Percentiles rank a stretch among this genome's conserved stretches.
phyloP scores from a whole-genome alignment of 164 flowering plant species.

The grape (Vitis vinifera) region DNA sequence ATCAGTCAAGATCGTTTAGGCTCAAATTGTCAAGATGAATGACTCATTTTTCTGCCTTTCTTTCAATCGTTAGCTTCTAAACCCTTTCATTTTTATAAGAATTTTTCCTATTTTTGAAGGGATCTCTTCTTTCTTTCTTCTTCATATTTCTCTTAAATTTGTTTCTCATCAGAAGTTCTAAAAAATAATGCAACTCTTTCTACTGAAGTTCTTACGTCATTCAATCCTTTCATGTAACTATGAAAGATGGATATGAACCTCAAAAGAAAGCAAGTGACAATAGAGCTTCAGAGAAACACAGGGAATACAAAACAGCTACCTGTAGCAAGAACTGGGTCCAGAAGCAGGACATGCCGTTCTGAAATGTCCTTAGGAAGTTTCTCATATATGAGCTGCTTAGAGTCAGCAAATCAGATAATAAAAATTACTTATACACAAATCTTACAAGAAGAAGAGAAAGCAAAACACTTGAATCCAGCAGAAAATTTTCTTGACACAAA shows the following conservation, averaged over 20 bases:
- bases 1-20: neutral
- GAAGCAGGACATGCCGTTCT: conserved; percentile 90
- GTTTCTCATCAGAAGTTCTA: too few relatives aligned
- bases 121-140: too few relatives aligned
- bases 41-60: too few relatives aligned
- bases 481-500: neutral
- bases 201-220: too few relatives aligned
- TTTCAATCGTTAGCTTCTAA: too few relatives aligned
- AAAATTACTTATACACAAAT: neutral
- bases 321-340: conserved; percentile 96
- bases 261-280: neutral
- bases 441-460: neutral
- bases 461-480: neutral
- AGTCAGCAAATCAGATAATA: neutral
- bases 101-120: neutral
- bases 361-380: conserved; percentile 91
- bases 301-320: conserved; percentile 37
- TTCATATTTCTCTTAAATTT: too few relatives aligned
- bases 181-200: too few relatives aligned
- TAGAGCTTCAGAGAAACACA: neutral
- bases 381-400: conserved; percentile 82
- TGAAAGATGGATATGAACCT: neutral
- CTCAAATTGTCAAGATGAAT: neutral
- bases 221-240: neutral
- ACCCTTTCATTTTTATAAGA: neutral